Percentiles rank a stretch among this genome's conserved stretches.
These are phyloP conservation scores for Annulohypoxylon stygium DNA, from an alignment of 495 filamentous ascomycete species.

Conservation along the genomic window DNA sequence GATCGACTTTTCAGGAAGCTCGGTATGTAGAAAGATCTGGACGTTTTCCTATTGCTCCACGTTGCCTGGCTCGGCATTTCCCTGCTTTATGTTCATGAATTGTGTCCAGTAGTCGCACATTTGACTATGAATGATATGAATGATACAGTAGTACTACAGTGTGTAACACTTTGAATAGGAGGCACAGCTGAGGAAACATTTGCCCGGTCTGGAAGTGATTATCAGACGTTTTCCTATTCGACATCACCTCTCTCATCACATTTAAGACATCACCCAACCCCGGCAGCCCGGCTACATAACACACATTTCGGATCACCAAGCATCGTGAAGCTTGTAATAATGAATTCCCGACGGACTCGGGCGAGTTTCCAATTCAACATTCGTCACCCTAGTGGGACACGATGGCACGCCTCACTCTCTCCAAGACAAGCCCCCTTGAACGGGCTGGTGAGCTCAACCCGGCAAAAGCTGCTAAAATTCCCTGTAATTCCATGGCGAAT, in stretches of 20 bases:
- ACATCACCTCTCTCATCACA: conserved; percentile 15
- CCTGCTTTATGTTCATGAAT: conserved; percentile 14
- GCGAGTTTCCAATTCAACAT: conserved; percentile 35
- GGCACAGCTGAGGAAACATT: conserved; percentile 23
- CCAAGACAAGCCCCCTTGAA: conserved; percentile 22
- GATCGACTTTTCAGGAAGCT: conserved; percentile 30
- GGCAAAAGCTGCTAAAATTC: conserved; percentile 34
- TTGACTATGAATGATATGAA: neutral
- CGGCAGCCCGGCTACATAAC: conserved; percentile 8
- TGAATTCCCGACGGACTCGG: conserved; percentile 29
- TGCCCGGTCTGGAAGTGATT: conserved; percentile 21
- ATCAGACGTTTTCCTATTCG: conserved; percentile 36
- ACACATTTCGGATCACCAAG: conserved; percentile 18
- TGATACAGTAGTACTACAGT: conserved; percentile 6
- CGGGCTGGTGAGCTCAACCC: neutral
- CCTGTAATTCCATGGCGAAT: conserved; percentile 37
- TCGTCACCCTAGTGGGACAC: conserved; percentile 26
- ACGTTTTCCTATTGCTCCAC: conserved; percentile 22
- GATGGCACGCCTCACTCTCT: conserved; percentile 40
- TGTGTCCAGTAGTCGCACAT: conserved; percentile 16
- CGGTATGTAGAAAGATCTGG: conserved; percentile 37
- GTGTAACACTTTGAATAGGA: conserved; percentile 27
- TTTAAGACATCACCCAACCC: conserved; percentile 4
- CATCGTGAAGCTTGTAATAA: neutral
- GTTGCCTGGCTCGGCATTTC: conserved; percentile 18